Conservation (phyloP, 352 stramenopile species). For the Phytophthora citricola region DNA sequence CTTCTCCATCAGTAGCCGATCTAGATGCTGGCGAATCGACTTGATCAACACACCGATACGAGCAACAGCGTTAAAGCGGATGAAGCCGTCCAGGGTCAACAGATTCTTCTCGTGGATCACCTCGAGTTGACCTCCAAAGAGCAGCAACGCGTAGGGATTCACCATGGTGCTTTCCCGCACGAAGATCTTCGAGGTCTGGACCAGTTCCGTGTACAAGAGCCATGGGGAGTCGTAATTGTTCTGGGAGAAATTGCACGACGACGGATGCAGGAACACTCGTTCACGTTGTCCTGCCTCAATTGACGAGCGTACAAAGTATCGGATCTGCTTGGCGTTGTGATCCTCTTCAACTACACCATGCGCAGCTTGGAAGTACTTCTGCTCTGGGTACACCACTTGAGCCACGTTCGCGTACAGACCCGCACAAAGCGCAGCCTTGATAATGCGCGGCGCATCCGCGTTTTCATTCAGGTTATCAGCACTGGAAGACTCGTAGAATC, state of each 20-base stretch:
- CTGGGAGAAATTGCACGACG: conserved; percentile 91
- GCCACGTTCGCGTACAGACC: conserved; percentile 86
- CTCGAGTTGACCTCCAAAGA: conserved; percentile 97
- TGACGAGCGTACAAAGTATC: conserved; percentile 89
- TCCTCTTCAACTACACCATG: conserved; percentile 92
- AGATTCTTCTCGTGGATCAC: conserved; percentile 93
- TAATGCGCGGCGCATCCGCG: conserved; percentile 85
- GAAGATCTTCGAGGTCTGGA: conserved; percentile 98
- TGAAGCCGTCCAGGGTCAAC: conserved; percentile 90
- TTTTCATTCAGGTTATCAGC: conserved; percentile 65
- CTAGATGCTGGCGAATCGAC: conserved; percentile 93
- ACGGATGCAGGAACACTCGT: conserved; percentile 97
- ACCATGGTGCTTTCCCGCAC: conserved; percentile 98
- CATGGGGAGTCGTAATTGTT: conserved; percentile 95
- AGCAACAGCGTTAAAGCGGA: conserved; percentile 94
- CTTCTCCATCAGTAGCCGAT: conserved; percentile 94
- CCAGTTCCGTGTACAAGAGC: conserved; percentile 95
- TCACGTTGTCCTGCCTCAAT: conserved; percentile 47
- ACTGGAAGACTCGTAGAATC: conserved; percentile 70
- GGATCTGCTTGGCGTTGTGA: conserved; percentile 92
- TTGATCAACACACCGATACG: conserved; percentile 97
- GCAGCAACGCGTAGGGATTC: conserved; percentile 95
- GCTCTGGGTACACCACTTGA: conserved; percentile 89
- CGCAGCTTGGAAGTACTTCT: conserved; percentile 95
- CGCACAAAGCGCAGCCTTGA: conserved; percentile 88